Evolutionary conservation across 345 rosid species (phyloP).

Genomic region (Hevea brasiliensis): DNA sequence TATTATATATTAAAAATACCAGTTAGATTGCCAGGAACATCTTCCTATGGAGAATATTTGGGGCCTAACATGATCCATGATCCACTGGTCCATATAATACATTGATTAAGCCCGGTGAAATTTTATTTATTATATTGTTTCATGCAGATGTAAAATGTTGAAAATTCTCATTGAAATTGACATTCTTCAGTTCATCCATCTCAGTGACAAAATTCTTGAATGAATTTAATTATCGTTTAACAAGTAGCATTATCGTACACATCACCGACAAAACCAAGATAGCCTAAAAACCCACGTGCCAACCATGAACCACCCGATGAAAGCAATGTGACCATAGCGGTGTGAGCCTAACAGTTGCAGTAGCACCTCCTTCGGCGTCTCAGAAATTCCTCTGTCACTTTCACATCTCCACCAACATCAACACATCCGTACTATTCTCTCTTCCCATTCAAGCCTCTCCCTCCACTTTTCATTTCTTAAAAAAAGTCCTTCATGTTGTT

Average conservation of each 20-base stretch:
- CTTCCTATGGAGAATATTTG: too few relatives aligned
- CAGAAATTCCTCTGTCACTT: conserved; percentile 12
- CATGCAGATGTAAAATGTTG: too few relatives aligned
- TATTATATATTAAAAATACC: too few relatives aligned
- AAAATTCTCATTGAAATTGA: too few relatives aligned
- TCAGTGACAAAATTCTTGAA: too few relatives aligned
- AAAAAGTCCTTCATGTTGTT: background rate
- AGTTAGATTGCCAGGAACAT: too few relatives aligned
- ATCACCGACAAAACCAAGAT: background rate
- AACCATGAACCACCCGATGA: conserved; percentile 5
- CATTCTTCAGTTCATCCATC: too few relatives aligned
- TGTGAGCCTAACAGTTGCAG: conserved; percentile 8
- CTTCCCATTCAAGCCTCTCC: conserved; percentile 29
- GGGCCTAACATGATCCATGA: too few relatives aligned
- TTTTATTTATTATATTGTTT: too few relatives aligned
- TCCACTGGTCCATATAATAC: too few relatives aligned
- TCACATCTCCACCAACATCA: background rate
- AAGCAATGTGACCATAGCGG: conserved; percentile 8
- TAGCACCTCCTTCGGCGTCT: conserved; percentile 8
- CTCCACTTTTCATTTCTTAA: background rate
- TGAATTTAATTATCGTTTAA: too few relatives aligned
- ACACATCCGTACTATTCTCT: conserved; percentile 20
- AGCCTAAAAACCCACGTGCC: background rate
- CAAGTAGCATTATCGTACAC: background rate
- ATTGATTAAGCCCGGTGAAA: too few relatives aligned